A percentile compares a stretch with the other conserved stretches of the same genome.
These are phyloP conservation scores for Colletotrichum melonis DNA, from an alignment of 2,329 filamentous ascomycete species.

Conservation along the genomic window DNA sequence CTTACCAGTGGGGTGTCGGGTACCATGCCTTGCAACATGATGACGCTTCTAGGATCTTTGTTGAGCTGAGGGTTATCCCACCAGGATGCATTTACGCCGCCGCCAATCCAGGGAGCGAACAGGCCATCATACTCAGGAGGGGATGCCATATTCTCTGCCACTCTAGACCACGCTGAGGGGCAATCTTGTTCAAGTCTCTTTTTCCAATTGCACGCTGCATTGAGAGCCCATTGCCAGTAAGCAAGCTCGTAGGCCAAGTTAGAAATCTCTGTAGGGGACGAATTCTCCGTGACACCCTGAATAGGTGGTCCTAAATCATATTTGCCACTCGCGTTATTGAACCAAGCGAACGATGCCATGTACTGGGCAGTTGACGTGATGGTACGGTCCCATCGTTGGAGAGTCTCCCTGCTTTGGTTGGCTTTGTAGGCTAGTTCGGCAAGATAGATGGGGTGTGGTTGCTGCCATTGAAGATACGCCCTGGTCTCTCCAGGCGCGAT, in stretches of 20 bases:
- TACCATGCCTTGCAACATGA: constrained; percentile 56
- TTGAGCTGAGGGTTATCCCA: constrained; percentile 49
- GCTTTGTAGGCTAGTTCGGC: constrained; percentile 58
- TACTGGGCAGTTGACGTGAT: constrained; percentile 65
- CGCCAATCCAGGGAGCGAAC: constrained; percentile 61
- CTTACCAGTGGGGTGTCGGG: constrained; percentile 46
- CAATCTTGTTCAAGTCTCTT: constrained; percentile 53
- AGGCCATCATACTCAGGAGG: constrained; percentile 61
- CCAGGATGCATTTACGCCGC: constrained; percentile 59
- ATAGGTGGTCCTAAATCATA: constrained; percentile 62
- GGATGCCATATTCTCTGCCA: constrained; percentile 62
- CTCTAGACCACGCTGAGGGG: constrained; percentile 58
- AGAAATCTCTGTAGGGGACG: constrained; percentile 63
- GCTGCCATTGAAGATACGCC: constrained; percentile 70
- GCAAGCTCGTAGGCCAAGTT: constrained; percentile 70
- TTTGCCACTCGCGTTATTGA: constrained; percentile 59
- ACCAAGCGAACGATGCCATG: constrained; percentile 68
- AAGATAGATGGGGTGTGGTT: constrained; percentile 70
- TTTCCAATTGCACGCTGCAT: constrained; percentile 65
- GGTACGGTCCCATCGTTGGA: constrained; percentile 64
- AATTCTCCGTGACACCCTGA: constrained; percentile 65
- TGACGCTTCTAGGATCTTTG: constrained; percentile 56
- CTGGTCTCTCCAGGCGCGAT: constrained; percentile 66
- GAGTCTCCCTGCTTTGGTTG: constrained; percentile 45
- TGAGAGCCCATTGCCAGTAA: constrained; percentile 71